These are phyloP conservation scores for Kluyveromyces dobzhanskii DNA, from an alignment of 805 yeast genomes.

Conservation along the genomic window DNA sequence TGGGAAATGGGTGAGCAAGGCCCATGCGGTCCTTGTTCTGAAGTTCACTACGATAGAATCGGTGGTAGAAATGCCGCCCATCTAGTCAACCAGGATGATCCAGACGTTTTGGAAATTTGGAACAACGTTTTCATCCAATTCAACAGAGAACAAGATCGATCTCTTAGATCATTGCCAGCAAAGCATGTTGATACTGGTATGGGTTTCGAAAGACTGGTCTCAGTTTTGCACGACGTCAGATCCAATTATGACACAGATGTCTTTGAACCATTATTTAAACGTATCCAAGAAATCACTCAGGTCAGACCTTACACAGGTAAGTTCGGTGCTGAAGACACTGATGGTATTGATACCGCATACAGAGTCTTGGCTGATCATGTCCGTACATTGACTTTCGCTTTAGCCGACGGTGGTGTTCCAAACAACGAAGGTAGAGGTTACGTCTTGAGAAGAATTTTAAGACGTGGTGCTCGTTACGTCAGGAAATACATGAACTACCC, in stretches of 20 bases:
- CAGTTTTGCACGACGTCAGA: slow-evolving; percentile 80
- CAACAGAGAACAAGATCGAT: slow-evolving; percentile 85
- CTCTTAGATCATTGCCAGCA: slow-evolving; percentile 78
- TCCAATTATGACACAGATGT: slow-evolving; percentile 98
- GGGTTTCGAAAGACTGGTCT: slow-evolving; percentile 97
- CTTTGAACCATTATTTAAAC: slow-evolving; percentile 77
- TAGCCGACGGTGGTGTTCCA: slow-evolving; percentile 99
- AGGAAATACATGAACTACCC: slow-evolving; percentile 95
- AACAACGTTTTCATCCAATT: slow-evolving; percentile 94
- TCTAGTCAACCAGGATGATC: slow-evolving; percentile 94
- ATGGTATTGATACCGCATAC: slow-evolving; percentile 96
- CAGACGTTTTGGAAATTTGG: slow-evolving; percentile 97
- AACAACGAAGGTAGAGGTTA: slow-evolving; percentile 99
- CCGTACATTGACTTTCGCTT: slow-evolving; percentile 90
- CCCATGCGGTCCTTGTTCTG: slow-evolving; percentile 99
- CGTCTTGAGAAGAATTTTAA: slow-evolving; percentile 89
- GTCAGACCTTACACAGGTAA: slow-evolving; percentile 87
- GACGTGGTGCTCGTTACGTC: slow-evolving; percentile 97
- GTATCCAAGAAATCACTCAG: slow-evolving; percentile 88
- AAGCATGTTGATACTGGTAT: slow-evolving; percentile 97
- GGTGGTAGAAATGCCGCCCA: slow-evolving; percentile 94
- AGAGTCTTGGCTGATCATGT: slow-evolving; percentile 98
- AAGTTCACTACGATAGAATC: slow-evolving; percentile 93
- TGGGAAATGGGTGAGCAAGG: slow-evolving; percentile 99
- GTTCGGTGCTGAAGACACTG: slow-evolving; percentile 85